Evolutionary conservation across 192 early-diverging fungal genomes (phyloP), one percentile per base, ranked within the genome.

Genomic region (Pilobolus umbonatus): DNA sequence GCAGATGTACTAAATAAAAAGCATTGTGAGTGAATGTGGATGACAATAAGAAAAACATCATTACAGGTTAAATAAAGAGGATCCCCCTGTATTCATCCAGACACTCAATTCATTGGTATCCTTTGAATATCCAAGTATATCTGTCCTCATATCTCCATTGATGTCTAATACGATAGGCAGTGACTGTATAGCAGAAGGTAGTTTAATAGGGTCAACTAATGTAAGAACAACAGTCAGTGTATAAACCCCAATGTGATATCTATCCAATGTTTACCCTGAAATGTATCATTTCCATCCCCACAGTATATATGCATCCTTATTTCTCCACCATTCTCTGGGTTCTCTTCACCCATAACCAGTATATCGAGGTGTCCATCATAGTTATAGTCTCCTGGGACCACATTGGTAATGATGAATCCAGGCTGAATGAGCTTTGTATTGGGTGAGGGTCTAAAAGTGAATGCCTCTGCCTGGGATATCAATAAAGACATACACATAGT

Each of bases 341-440:
- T 68, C 32, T 61, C 46, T 58, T 76, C 76, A 24, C 83, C 85
- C 85, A 92, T 87, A 8, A 93, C 65, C 9, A 97, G 71, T 4
- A 95, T 44, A 74, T 97, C 94, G 44, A 94, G 62, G 15, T 85
- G 75, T 5, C 93, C 94, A 68, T 97, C 94, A 64, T 89, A 86
- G 60, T 95, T 88, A 49, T 82, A 97, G 65, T 97, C 94, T 36
- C 87, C 89, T 2, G 90, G 84, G 12, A 94, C 74, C 22, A 92
- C 79, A 58, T 89, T 92, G 51, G 79, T 85, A 36, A 87, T 84
- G 3, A 80, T 60, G 38, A 81, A 64, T 4, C 67, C 67, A 9
- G 60, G 55, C 1, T 65, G 31, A 35, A 71, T 72, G 8, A 63
- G 56, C 24, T 55, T 61, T 32, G 65, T 31, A 25, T 55, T 50